Conservation (phyloP, 176 grass and related monocot species). For the Hordeum marinum region DNA sequence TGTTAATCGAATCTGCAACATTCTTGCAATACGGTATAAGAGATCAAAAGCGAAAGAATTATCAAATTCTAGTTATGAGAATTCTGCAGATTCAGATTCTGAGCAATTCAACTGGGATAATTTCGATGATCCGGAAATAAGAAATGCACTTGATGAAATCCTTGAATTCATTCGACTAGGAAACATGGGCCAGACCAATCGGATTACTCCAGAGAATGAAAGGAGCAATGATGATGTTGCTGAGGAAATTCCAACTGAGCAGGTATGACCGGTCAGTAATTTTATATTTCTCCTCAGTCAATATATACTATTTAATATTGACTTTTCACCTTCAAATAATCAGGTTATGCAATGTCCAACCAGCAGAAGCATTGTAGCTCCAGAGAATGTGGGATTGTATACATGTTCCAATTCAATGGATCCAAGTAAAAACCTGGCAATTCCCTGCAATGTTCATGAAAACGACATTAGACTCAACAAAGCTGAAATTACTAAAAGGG, state of each 20-base stretch:
- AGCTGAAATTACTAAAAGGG: conserved; percentile 48
- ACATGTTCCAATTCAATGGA: conserved; percentile 22
- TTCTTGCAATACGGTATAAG: conserved; percentile 34
- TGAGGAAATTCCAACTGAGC: conserved; percentile 5
- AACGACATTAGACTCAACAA: conserved; percentile 40
- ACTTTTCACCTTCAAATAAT: not conserved
- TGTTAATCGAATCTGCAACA: conserved; percentile 56
- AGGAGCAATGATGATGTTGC: conserved; percentile 18
- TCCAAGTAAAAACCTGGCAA: conserved; percentile 24
- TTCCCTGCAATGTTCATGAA: conserved; percentile 16
- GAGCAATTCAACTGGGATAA: conserved; percentile 63
- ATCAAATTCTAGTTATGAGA: conserved; percentile 18
- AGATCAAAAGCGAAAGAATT: conserved; percentile 38
- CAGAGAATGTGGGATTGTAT: conserved; percentile 17
- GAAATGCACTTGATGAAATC: conserved; percentile 64
- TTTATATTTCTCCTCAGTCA: not conserved
- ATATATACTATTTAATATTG: not conserved
- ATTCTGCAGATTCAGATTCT: conserved; percentile 22
- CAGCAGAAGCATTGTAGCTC: conserved; percentile 4
- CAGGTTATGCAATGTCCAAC: conserved; percentile 26
- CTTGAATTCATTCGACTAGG: conserved; percentile 61
- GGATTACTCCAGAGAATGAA: conserved; percentile 26
- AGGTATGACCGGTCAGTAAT: conserved; percentile 33
- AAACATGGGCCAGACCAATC: conserved; percentile 37
- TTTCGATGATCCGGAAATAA: conserved; percentile 71